Evolutionary conservation across 805 yeast genomes (phyloP).

Genomic region (Starmerella khaoyaiensis): DNA sequence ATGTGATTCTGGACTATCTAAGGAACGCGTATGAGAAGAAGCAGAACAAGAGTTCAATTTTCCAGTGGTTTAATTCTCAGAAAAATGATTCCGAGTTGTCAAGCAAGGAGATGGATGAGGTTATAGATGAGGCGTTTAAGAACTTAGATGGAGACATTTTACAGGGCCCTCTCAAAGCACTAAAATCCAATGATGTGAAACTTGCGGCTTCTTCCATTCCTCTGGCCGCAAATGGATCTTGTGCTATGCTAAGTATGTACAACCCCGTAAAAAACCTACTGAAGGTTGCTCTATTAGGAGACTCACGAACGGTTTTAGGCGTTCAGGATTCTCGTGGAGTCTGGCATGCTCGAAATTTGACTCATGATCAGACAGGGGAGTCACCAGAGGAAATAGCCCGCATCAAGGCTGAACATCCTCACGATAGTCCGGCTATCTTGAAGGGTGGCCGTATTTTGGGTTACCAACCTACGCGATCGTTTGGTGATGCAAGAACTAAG

Average conservation of each 20-base stretch:
- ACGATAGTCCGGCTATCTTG: slow-evolving; percentile 41
- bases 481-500: slow-evolving; percentile 91
- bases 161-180: slow-evolving; percentile 54
- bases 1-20: slow-evolving; percentile 58
- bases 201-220: slow-evolving; percentile 79
- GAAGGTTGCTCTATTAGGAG: slow-evolving; percentile 91
- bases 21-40: slow-evolving; percentile 42
- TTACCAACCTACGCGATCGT: slow-evolving; percentile 87
- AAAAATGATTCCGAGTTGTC: slow-evolving; percentile 41
- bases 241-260: slow-evolving; percentile 75
- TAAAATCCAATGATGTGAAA: slow-evolving; percentile 47
- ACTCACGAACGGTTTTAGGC: slow-evolving; percentile 85
- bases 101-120: slow-evolving; percentile 60
- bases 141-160: slow-evolving; percentile 77
- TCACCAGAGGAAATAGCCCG: slow-evolving; percentile 75
- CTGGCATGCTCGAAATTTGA: slow-evolving; percentile 80
- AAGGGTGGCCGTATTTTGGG: slow-evolving; percentile 78
- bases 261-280: slow-evolving; percentile 57
- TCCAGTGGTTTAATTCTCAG: no score
- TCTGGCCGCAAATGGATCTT: slow-evolving; percentile 44
- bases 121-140: slow-evolving; percentile 66
- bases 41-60: no score
- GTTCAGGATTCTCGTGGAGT: slow-evolving; percentile 40
- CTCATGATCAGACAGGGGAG: slow-evolving; percentile 87
- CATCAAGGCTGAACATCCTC: slow-evolving; percentile 75